phyloP scores from a whole-genome alignment of 805 yeast genomes.

The Zygoascus tannicola region DNA sequence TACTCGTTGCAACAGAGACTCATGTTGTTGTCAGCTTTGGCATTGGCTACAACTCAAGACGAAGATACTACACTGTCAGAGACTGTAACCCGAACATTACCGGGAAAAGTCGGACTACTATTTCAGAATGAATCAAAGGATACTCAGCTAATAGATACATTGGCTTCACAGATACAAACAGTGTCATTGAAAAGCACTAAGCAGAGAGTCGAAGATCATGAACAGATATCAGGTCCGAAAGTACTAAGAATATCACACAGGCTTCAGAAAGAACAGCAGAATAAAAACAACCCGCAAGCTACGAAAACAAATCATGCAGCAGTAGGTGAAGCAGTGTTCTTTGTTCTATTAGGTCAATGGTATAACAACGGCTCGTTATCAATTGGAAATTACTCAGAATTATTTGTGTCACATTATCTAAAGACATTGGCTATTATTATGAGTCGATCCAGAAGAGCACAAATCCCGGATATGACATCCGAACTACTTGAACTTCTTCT shows the following conservation, averaged over 20 bases:
- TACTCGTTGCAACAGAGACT: constrained; percentile 73
- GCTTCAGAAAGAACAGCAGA: constrained; percentile 14
- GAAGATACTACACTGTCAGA: background rate
- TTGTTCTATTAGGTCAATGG: constrained; percentile 47
- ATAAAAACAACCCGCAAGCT: background rate
- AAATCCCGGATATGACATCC: constrained; percentile 46
- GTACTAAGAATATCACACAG: constrained; percentile 24
- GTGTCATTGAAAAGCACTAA: constrained; percentile 17
- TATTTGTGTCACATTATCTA: constrained; percentile 49
- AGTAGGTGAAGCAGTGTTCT: constrained; percentile 17
- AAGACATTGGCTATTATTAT: constrained; percentile 49
- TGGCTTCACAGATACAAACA: constrained; percentile 18
- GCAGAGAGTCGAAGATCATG: constrained; percentile 17
- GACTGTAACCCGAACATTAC: background rate
- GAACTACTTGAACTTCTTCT: constrained; percentile 36
- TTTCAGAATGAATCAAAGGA: constrained; percentile 26
- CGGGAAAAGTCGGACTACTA: constrained; percentile 32
- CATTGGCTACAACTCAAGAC: constrained; percentile 60
- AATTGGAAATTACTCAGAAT: constrained; percentile 42
- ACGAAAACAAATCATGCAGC: too few relatives aligned
- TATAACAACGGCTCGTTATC: constrained; percentile 33
- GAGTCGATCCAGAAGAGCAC: constrained; percentile 42
- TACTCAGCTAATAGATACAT: constrained; percentile 6
- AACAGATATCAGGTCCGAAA: constrained; percentile 20
- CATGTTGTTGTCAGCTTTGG: constrained; percentile 54